Evolutionary conservation across 176 grass and related monocot species (phyloP), one percentile per base, ranked within the genome.

Genomic region (Rhipidocladum racemiflorum): DNA sequence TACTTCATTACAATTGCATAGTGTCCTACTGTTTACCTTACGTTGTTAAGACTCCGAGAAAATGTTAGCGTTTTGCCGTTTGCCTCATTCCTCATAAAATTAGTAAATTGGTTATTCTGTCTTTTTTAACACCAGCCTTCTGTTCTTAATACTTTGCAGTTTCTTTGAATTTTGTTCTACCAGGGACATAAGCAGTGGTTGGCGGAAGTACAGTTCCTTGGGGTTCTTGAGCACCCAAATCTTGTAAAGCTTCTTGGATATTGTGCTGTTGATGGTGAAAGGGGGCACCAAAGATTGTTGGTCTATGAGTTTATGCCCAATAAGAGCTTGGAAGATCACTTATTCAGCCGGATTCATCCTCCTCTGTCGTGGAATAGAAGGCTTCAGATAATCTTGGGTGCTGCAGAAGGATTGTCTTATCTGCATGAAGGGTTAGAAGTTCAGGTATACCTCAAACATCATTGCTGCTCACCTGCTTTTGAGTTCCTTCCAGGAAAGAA

Each of bases 111-210:
- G 10, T 54, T 71, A 36, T 42, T 57, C 45, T 6, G 29, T 76
- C 40, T 63, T 23, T 77, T 11, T 72, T 8, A 30, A 6, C 43
- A 40, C 25, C 50, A 15, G 36, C 36, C 1, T 82, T 64, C 71
- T 3, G 9, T 71, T 59, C 39, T 57, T 87, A 73, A 72, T 49
- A 80, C 1, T 9, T 20, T 80, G 40, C 38, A 13, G n/a, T 46
- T 86, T 68, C n/a, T 78, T 74, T 68, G 10, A 27, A 65, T 73
- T 63, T 85, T 68, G 23, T 67, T 51, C 4, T 74, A 7, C 23
- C 85, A 97, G 95, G 95, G 95, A 14, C 95, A 97, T 75, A 97
- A 97, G 85, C 92, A 97, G 39, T 97, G 95, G 95, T 70, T 97
- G 54, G 90, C 95, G 4, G 95, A 97, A 90, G 95, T 97, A 24